Evolutionary conservation across 2,329 filamentous ascomycete genomes (phyloP), one percentile per base, ranked within the genome.

Genomic region (Chalaropsis ovoidea): DNA sequence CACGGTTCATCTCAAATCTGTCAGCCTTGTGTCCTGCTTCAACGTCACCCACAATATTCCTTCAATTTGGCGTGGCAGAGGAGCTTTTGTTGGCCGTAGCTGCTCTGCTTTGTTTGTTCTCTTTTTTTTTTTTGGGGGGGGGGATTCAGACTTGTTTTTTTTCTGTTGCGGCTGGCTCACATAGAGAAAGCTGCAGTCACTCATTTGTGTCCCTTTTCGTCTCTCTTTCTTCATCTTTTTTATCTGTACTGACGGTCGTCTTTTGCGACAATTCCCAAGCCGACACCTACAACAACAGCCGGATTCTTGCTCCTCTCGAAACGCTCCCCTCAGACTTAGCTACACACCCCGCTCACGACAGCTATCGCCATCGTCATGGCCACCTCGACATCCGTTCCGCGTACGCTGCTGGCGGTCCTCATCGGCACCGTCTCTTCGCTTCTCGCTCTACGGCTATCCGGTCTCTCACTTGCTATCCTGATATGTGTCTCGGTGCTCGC

Each of bases 401-500:
- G 54, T 22, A 42, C 52, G 39, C 39, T 65, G 35, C 39, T 43
- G n/a, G 45, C 63, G 43, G 24, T 58, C 15, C 27, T 63, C 15
- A 45, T 58, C 15, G 42, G 42, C 42, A 19, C 42, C 1, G 3
- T 63, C 31, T 64, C 62, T 0, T 24, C 45, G 5, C 49, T 61
- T 3, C 56, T 64, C n/a, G 52, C 65, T 19, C 27, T 45, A 2
- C 61, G 41, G 27, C 63, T 63, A 2, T 61, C 63, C 0, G 54
- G 58, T 10, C 45, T 63, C 35, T 61, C 67, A 3, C 45, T 65
- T 3, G 49, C 70, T 62, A 17, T 64, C 42, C 45, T 65, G 24
- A 41, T 45, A 17, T 61, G 61, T 27, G 42, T 42, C 31, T 47
- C 62, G 11, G 19, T 54, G 2, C 31, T 56, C 17, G 35, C 61